Evolutionary conservation across 768 basidiomycete species (phyloP).

Genomic region (Ephemerocybe angulata): DNA sequence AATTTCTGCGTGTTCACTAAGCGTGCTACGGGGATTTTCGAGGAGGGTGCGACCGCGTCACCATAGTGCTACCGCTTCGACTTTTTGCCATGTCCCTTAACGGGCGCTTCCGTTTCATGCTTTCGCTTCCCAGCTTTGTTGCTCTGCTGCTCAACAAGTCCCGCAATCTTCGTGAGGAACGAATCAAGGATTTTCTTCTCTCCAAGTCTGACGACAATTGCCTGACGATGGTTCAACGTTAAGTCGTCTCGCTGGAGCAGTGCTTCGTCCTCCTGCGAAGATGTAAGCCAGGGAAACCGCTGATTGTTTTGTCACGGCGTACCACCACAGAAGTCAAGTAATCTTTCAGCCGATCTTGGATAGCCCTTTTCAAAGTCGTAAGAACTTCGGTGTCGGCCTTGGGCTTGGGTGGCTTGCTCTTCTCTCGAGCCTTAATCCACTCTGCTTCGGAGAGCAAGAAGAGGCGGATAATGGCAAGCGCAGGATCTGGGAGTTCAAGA

Average conservation of each 20-base stretch:
- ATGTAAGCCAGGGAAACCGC: conserved; percentile 1
- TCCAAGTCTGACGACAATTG: conserved; percentile 70
- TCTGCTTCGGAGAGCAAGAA: conserved; percentile 53
- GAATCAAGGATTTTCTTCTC: conserved; percentile 67
- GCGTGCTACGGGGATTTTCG: no score
- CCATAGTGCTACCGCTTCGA: no score
- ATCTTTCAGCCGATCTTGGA: conserved; percentile 46
- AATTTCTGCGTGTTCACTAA: no score
- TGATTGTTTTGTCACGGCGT: conserved; percentile 16
- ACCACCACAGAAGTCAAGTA: conserved; percentile 66
- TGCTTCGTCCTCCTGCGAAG: conserved; percentile 48
- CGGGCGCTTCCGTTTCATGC: no score
- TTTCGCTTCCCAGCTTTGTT: no score
- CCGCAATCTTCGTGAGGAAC: conserved; percentile 23
- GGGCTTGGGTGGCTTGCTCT: conserved; percentile 73
- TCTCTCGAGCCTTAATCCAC: conserved; percentile 56
- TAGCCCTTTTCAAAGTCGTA: conserved; percentile 42
- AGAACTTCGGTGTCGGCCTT: conserved; percentile 49
- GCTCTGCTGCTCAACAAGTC: no score
- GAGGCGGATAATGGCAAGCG: conserved; percentile 64
- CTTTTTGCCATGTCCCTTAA: no score
- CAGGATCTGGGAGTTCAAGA: conserved; percentile 46
- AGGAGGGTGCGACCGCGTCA: no score
- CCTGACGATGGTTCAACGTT: conserved; percentile 49
- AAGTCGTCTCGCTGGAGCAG: conserved; percentile 33